phyloP scores from a whole-genome alignment of 108 stramenopile genomes.

The Heterococcus sp. region DNA sequence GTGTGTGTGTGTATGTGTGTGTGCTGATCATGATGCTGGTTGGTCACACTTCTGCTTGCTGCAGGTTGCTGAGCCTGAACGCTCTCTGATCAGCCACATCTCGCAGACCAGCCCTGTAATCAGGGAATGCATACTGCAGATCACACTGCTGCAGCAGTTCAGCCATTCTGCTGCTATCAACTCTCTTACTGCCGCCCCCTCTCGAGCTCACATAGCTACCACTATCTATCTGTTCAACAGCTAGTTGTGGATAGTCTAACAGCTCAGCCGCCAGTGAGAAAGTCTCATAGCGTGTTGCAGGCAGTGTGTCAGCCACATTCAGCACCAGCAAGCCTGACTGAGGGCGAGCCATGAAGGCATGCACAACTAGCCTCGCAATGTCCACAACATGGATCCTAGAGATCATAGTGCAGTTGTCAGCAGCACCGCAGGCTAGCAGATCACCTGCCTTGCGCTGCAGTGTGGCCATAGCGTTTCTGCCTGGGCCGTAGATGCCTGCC shows the following conservation, averaged over 20 bases:
- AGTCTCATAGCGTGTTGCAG: background rate
- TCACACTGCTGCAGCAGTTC: slow-evolving; percentile 22
- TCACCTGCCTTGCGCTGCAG: slow-evolving; percentile 9
- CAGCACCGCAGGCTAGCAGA: background rate
- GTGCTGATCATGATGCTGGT: background rate
- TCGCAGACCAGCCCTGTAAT: background rate
- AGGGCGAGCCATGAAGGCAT: slow-evolving; percentile 18
- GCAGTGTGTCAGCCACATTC: background rate
- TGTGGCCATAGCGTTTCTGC: slow-evolving; percentile 46
- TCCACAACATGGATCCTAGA: slow-evolving; percentile 51
- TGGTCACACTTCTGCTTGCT: background rate
- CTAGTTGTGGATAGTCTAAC: background rate
- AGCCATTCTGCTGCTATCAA: slow-evolving; percentile 49
- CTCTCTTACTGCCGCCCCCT: slow-evolving; percentile 10
- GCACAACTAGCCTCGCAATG: slow-evolving; percentile 23
- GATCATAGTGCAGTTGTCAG: slow-evolving; percentile 36
- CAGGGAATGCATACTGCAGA: slow-evolving; percentile 8
- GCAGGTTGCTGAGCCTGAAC: background rate
- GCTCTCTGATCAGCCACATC: background rate
- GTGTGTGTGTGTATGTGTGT: background rate
- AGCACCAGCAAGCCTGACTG: background rate
- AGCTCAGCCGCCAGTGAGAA: background rate
- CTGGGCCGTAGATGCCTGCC: slow-evolving; percentile 55
- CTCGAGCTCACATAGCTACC: background rate
- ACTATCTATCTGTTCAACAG: background rate